Evolutionary conservation across 2,329 filamentous ascomycete genomes (phyloP).

Genomic region (Colletotrichum chlorophyti): DNA sequence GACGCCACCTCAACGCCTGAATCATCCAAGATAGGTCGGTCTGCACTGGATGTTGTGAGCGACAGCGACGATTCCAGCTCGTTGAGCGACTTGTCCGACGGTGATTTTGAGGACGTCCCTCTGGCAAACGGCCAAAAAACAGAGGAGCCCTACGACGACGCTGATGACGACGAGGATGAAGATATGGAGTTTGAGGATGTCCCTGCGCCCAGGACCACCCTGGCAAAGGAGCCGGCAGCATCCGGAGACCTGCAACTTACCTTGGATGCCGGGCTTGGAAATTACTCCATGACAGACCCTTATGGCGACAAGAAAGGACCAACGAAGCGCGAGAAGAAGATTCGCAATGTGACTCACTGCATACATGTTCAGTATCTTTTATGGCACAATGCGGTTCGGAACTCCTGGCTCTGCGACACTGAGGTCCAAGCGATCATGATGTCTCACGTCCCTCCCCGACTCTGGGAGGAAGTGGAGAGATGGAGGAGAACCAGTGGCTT

Average conservation of each 20-base stretch:
- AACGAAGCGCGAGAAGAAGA: slow-evolving; percentile 81
- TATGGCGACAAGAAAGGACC: slow-evolving; percentile 80
- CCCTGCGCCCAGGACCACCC: slow-evolving; percentile 42
- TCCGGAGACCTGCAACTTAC: slow-evolving; percentile 78
- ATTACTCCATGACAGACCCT: slow-evolving; percentile 67
- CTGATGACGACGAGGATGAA: slow-evolving; percentile 68
- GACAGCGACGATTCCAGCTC: slow-evolving; percentile 54
- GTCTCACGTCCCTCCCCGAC: slow-evolving; percentile 70
- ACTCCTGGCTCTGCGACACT: slow-evolving; percentile 81
- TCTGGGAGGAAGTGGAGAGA: slow-evolving; percentile 76
- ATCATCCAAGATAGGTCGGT: slow-evolving; percentile 49
- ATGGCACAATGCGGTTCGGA: slow-evolving; percentile 88
- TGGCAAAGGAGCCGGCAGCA: slow-evolving; percentile 53
- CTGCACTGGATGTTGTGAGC: slow-evolving; percentile 50
- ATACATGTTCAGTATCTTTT: slow-evolving; percentile 88
- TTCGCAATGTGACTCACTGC: slow-evolving; percentile 81
- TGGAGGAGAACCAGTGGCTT: slow-evolving; percentile 76
- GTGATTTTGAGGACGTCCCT: slow-evolving; percentile 58
- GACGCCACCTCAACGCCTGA: slow-evolving; percentile 56
- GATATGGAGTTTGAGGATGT: slow-evolving; percentile 71
- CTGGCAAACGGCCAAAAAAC: slow-evolving; percentile 50
- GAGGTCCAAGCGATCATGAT: slow-evolving; percentile 79
- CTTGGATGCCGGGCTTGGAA: slow-evolving; percentile 62
- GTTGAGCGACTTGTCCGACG: slow-evolving; percentile 61
- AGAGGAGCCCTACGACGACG: slow-evolving; percentile 43